Conservation (phyloP, 1,139 yeast genomes). For the Suhomyces panamericanus region DNA sequence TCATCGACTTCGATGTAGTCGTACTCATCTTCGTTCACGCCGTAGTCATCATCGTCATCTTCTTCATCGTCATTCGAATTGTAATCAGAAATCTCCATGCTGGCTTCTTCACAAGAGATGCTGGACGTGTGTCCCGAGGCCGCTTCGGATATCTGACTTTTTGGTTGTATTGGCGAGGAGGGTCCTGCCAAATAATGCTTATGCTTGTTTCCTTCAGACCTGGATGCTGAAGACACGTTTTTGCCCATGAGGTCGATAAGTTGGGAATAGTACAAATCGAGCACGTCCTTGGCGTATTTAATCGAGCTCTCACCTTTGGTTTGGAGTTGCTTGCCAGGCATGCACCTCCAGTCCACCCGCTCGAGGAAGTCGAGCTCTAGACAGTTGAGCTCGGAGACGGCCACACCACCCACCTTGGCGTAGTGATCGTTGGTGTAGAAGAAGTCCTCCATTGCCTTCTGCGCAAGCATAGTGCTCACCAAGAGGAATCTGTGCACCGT, state of each 20-base stretch:
- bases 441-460: conserved; percentile 90
- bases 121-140: background rate
- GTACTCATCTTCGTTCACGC: conserved; percentile 15
- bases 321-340: conserved; percentile 39
- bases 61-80: conserved; percentile 12
- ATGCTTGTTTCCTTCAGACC: conserved; percentile 5
- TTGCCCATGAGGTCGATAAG: conserved; percentile 64
- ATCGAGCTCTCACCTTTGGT: conserved; percentile 21
- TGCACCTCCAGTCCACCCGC: conserved; percentile 69
- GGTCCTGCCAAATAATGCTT: conserved; percentile 14
- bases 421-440: conserved; percentile 93
- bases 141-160: background rate
- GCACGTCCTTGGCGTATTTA: conserved; percentile 43
- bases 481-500: conserved; percentile 90
- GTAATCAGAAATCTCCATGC: conserved; percentile 8
- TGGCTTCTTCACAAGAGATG: conserved; percentile 3
- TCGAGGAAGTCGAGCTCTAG: conserved; percentile 84
- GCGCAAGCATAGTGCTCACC: conserved; percentile 88
- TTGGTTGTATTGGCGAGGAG: background rate
- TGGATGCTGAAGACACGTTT: conserved; percentile 17
- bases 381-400: conserved; percentile 78
- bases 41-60: conserved; percentile 9
- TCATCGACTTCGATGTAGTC: conserved; percentile 13
- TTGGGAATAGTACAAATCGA: conserved; percentile 60
- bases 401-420: conserved; percentile 95